Conservation (phyloP, 176 grass and related monocot species). For the Leersia perrieri region DNA sequence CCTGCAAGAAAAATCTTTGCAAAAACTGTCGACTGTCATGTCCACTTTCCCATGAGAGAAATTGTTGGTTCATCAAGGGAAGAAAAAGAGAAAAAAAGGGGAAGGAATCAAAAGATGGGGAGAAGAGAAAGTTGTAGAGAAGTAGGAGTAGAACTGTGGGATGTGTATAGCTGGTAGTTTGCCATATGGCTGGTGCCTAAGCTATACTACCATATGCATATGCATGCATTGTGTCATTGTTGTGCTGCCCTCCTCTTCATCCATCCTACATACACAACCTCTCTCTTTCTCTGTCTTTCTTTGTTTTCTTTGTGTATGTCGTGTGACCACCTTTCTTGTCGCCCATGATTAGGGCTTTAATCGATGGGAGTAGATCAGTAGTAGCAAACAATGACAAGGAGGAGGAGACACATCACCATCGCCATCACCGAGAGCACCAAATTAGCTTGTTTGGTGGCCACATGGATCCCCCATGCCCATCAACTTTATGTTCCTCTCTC, state of each 20-base stretch:
- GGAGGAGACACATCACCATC: conserved; percentile 48
- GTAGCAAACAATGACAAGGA: conserved; percentile 36
- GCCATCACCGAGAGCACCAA: conserved; percentile 38
- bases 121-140: background rate
- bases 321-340: conserved; percentile 44
- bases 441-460: conserved; percentile 4
- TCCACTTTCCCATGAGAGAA: background rate
- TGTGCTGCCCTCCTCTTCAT: background rate
- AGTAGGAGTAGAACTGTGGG: background rate
- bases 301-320: background rate
- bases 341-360: conserved; percentile 46
- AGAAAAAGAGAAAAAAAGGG: background rate
- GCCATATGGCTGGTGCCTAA: background rate
- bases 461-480: conserved; percentile 5
- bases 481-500: conserved; percentile 10
- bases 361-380: conserved; percentile 1
- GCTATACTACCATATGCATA: background rate
- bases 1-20: background rate
- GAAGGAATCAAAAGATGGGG: background rate
- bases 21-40: background rate
- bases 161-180: background rate
- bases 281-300: background rate
- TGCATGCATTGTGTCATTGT: background rate
- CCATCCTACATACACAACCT: background rate
- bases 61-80: background rate